phyloP scores from a whole-genome alignment of 768 basidiomycete species.

The Steccherinum ochraceum region DNA sequence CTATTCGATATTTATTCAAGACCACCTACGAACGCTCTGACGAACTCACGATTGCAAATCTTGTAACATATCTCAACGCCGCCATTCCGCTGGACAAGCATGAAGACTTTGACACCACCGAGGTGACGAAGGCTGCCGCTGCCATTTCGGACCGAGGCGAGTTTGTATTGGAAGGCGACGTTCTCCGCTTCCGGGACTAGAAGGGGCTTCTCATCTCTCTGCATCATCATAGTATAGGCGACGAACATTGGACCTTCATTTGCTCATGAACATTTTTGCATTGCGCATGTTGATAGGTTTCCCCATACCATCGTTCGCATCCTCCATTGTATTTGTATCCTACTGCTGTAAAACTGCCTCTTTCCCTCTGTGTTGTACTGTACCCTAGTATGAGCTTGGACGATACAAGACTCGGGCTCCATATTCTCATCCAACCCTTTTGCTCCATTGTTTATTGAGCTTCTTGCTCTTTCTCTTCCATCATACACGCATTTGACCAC shows the following conservation, averaged over 20 bases:
- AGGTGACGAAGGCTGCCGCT: conserved; percentile 39
- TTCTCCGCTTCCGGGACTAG: conserved; percentile 17
- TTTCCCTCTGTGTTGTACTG: not conserved
- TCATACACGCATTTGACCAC: not conserved
- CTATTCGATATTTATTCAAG: conserved; percentile 57
- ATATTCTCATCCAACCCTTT: not conserved
- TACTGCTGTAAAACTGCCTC: not conserved
- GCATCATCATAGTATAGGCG: not conserved
- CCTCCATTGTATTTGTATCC: not conserved
- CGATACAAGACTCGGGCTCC: not conserved
- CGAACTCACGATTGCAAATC: conserved; percentile 62
- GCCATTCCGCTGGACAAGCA: conserved; percentile 74
- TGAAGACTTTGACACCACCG: conserved; percentile 75
- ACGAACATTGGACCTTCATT: not conserved
- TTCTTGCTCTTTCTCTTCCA: not conserved
- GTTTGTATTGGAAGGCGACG: conserved; percentile 27
- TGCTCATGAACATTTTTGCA: not conserved
- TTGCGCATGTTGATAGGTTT: not conserved
- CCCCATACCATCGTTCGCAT: not conserved
- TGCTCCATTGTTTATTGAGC: not conserved
- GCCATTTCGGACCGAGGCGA: conserved; percentile 24
- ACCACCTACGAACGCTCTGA: conserved; percentile 63
- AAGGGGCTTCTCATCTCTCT: not conserved
- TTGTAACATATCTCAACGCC: conserved; percentile 68
- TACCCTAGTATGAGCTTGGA: not conserved